Base-by-base conservation (phyloP, 2,329 filamentous ascomycete species). In the Lasiodiplodia gonubiensis region DNA sequence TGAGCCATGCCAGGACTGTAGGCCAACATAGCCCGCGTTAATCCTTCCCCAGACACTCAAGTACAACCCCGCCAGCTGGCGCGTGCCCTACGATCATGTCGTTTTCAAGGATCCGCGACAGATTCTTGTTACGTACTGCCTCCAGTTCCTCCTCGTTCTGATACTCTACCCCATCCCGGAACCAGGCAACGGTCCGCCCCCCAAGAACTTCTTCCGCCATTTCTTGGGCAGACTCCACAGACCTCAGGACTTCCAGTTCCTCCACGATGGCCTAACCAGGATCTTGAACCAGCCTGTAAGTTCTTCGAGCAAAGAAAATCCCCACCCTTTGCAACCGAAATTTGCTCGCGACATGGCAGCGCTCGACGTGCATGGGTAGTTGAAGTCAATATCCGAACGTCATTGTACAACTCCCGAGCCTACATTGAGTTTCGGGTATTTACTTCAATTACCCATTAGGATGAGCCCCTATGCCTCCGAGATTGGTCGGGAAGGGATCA, bases 191-290 rank as follows among this genome's bases (percentile, higher is more conserved):
- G 86, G 85, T 3, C 76, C 85, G 11, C 84, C 89, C 0, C 88
- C 90, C 6, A 97, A 96, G 82, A 99, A 99, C 78, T 94, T 90
- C 75, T 98, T 96, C 77, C 91, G 95, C 18, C 93, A 97, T 78
- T 97, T 96, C 71, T 87, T 97, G 35, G 92, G 95, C 35, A 88
- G 94, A 46, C 80, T 99, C 54, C 95, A 98, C 80, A 88, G 95
- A 55, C 92, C 94, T 0, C 93, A 97, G 77, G 95, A 99, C 77
- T 98, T 99, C 74, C 95, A 99, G 77, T 99, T 99, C 76, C 89
- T 98, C 27, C 92, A 96, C 12, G 94, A 97, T 76, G 94, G 94
- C 59, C 97, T 97, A 90, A 94, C 90, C 0, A 88, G 93, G 72
- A 92, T 98, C 57, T 83, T 99, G 61, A 95, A 96, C 72, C 94